Conservation (phyloP, 73 alveolate genomes). For the Loxodes magnus region DNA sequence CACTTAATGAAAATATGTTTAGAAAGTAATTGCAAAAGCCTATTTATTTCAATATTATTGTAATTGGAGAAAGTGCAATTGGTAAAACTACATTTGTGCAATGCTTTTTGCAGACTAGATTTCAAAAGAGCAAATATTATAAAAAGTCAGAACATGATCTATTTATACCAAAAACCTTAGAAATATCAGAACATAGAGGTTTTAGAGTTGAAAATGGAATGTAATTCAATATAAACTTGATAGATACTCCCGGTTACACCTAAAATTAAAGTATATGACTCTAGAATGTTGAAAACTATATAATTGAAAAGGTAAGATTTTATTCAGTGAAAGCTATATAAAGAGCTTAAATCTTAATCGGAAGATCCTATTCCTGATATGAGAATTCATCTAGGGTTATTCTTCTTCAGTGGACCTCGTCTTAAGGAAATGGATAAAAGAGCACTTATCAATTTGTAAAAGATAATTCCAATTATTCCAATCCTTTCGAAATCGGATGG, state of each 20-base stretch:
- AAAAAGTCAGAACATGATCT: no score
- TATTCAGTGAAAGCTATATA: no score
- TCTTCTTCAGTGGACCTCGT: not conserved
- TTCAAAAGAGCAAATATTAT: not conserved
- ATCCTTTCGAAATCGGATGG: slow-evolving; percentile 2
- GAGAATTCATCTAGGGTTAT: slow-evolving; percentile 6
- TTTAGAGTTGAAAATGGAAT: not conserved
- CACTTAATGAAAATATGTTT: no score
- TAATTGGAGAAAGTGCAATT: slow-evolving; percentile 13
- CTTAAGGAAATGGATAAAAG: not conserved
- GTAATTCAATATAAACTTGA: not conserved
- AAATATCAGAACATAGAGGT: not conserved
- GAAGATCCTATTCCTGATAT: no score
- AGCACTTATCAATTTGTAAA: not conserved
- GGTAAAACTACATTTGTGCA: slow-evolving; percentile 6
- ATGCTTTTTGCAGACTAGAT: not conserved
- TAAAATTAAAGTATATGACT: not conserved
- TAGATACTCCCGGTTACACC: slow-evolving; percentile 14
- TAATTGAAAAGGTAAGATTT: not conserved
- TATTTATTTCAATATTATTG: slow-evolving; percentile 1
- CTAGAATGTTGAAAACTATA: not conserved
- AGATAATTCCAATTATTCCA: not conserved
- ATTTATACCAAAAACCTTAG: slow-evolving; percentile 9
- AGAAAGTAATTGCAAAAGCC: no score
- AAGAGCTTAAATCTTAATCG: no score